Evolutionary conservation across 495 filamentous ascomycete species (phyloP), one percentile per base, ranked within the genome.

Genomic region (Penicillium waksmanii): DNA sequence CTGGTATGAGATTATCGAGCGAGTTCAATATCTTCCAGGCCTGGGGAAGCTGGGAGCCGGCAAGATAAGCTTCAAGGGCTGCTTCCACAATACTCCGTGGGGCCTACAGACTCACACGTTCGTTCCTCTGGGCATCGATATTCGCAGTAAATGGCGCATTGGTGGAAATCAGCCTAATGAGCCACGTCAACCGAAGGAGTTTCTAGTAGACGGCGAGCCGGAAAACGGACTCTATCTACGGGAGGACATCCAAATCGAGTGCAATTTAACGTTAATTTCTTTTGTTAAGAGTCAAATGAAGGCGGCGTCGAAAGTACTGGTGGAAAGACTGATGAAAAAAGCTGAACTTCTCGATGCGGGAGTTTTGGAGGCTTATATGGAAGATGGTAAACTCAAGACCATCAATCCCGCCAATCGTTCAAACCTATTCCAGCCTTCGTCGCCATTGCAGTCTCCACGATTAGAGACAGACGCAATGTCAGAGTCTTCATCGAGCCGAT

Each of bases 251-350:
- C 84, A 90, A 53, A 85, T 95, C 75, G 80, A 80, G 54, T 92
- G 88, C 78, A 93, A 92, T 64, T 74, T 91, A 18, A 73, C 91
- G 59, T 81, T 92, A 76, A 81, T 85, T 0, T 68, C 76, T 10
- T 92, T 93, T 65, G 87, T 93, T 42, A 92, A 89, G 77, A 84
- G 82, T 69, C 92, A 87, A 21, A 78, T 92, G 21, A 89, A 89
- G 66, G 88, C 88, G 59, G 80, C 87, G 2, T 88, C 91, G 61
- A 77, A 76, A 15, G 75, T 80, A 3, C 77, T 95, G 36, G 88
- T 92, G 1, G 84, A 86, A 21, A 73, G 85, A 5, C 73, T 93
- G 18, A 74, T 88, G 5, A 77, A 81, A 53, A 90, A 89, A 61
- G 83, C 87, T 0, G 74, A 79, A 60, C 54, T 73, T 11, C 58